phyloP scores from a whole-genome alignment of 768 basidiomycete species.

The Suillus spraguei region DNA sequence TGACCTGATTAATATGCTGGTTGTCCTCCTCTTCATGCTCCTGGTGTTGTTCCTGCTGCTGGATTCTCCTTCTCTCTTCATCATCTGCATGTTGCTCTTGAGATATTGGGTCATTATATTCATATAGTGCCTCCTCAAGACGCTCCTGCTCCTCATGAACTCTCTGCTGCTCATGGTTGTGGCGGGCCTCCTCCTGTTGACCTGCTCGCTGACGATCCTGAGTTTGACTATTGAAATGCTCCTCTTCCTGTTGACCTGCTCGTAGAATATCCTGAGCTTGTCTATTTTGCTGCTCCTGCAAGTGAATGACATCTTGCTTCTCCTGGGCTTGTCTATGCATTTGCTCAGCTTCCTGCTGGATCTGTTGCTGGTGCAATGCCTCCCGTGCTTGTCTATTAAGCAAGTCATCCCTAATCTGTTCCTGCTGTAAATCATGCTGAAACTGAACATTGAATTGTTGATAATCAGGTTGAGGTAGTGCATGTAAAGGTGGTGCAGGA shows the following conservation, averaged over 20 bases:
- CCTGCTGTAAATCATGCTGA: background rate
- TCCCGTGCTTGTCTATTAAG: background rate
- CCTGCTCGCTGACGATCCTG: background rate
- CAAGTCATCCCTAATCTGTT: too few relatives aligned
- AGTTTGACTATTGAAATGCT: background rate
- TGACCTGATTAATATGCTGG: background rate
- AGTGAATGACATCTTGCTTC: too few relatives aligned
- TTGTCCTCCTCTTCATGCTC: background rate
- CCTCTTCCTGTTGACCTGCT: background rate
- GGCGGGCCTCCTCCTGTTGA: background rate
- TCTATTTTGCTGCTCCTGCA: background rate
- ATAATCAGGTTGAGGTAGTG: background rate
- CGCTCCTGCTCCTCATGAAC: background rate
- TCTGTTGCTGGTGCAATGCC: background rate
- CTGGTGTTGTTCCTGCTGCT: background rate
- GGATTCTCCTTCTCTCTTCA: background rate
- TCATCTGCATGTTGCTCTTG: conserved; percentile 1
- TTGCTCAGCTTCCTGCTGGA: background rate
- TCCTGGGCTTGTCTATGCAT: too few relatives aligned
- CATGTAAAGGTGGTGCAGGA: background rate
- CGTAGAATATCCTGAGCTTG: background rate
- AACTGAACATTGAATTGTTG: background rate
- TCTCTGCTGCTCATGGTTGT: background rate
- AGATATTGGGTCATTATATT: background rate
- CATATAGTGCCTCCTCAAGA: background rate